A percentile compares a stretch with the other conserved stretches of the same genome.
Evolutionary conservation across 2,329 filamentous ascomycete genomes (phyloP).

Genomic region (Iodosphaeria phyllophila): DNA sequence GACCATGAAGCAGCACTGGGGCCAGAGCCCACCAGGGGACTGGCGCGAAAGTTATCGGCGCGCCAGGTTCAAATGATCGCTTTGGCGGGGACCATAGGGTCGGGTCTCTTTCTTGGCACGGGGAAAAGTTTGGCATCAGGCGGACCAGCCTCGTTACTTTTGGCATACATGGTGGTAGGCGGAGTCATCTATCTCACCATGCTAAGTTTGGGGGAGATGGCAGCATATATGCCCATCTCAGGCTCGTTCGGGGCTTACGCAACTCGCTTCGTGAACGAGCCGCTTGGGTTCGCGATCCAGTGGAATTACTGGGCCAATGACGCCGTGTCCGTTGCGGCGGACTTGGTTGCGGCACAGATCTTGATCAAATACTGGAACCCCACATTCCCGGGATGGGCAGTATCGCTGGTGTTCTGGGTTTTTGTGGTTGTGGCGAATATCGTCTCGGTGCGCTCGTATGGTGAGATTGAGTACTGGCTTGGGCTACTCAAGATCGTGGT

Average conservation of each 20-base stretch:
- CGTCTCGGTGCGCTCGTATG: slow-evolving; percentile 36
- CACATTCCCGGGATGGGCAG: too few relatives aligned
- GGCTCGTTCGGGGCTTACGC: slow-evolving; percentile 73
- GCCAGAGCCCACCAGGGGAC: too few relatives aligned
- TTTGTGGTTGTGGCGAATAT: slow-evolving; percentile 30
- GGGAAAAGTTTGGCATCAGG: slow-evolving; percentile 32
- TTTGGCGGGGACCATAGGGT: slow-evolving; percentile 58
- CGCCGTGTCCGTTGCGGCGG: too few relatives aligned
- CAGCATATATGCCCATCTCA: slow-evolving; percentile 59
- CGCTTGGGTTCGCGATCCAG: slow-evolving; percentile 61
- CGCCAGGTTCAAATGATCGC: slow-evolving; percentile 43
- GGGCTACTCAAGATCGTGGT: slow-evolving; percentile 37
- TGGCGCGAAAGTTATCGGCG: too few relatives aligned
- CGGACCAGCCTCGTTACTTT: slow-evolving; percentile 47
- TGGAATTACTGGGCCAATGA: too few relatives aligned
- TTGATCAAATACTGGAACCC: slow-evolving; percentile 34
- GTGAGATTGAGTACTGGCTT: slow-evolving; percentile 39
- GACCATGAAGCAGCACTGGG: too few relatives aligned
- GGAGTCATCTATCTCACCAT: slow-evolving; percentile 65
- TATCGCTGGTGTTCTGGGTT: slow-evolving; percentile 35
- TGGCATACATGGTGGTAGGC: slow-evolving; percentile 52
- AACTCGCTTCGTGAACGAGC: slow-evolving; percentile 60
- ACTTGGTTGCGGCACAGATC: slow-evolving; percentile 30
- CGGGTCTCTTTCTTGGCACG: slow-evolving; percentile 55
- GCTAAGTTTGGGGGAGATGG: slow-evolving; percentile 70